Conservation (phyloP, 139 green algal species). For the Micractinium sp. region DNA sequence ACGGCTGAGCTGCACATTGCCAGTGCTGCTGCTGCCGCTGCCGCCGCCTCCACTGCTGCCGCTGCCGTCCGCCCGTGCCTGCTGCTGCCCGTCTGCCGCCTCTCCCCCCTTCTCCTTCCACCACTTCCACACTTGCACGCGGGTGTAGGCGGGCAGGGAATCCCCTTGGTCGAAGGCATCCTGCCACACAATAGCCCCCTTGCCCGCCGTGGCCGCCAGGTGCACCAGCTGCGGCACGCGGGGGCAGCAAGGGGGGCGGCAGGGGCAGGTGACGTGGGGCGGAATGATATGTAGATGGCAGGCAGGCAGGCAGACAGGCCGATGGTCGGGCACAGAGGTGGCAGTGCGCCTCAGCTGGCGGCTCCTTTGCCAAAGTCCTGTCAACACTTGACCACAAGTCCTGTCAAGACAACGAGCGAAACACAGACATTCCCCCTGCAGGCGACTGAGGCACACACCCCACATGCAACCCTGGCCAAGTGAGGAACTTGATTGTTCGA, state of each 20-base stretch:
- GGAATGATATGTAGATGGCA: no score
- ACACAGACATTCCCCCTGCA: no score
- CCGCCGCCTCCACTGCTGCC: background rate
- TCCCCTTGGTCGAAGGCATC: constrained; percentile 50
- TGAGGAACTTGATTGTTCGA: no score
- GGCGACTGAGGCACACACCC: no score
- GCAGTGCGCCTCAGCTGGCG: background rate
- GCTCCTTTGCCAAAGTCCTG: no score
- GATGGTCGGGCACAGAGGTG: no score
- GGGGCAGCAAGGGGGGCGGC: background rate
- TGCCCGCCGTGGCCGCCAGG: constrained; percentile 35
- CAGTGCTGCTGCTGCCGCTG: background rate
- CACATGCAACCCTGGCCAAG: no score
- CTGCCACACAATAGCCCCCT: constrained; percentile 61
- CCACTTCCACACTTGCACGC: constrained; percentile 67
- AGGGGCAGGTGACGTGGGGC: no score
- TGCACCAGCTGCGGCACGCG: constrained; percentile 28
- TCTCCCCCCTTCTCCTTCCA: constrained; percentile 14
- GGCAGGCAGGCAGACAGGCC: background rate
- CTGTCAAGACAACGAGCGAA: no score
- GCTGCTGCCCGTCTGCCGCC: background rate
- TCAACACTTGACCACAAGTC: no score
- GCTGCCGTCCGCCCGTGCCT: background rate
- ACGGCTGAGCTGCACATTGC: background rate
- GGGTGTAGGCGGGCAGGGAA: constrained; percentile 25